phyloP scores from a whole-genome alignment of 441 rosid genomes.

The Erysimum cheiri region DNA sequence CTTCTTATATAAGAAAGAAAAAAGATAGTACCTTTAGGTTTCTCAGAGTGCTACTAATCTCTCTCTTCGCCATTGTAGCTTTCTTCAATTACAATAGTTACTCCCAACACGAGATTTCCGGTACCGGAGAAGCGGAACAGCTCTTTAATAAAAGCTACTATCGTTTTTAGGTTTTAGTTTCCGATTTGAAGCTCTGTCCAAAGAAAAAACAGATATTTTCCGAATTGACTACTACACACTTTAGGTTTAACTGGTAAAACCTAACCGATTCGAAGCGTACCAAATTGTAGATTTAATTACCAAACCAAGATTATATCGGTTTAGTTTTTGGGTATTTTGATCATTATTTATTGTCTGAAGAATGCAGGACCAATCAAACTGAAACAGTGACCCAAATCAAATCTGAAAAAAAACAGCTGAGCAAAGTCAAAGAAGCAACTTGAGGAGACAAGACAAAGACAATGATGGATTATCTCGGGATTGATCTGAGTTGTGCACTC shows the following conservation, averaged over 20 bases:
- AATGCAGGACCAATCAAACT: background rate
- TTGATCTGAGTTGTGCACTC: constrained; percentile 59
- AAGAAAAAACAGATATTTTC: background rate
- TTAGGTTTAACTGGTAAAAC: constrained; percentile 2
- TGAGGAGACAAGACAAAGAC: no score
- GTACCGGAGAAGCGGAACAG: constrained; percentile 24
- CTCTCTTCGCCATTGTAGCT: constrained; percentile 77
- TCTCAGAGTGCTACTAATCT: constrained; percentile 83
- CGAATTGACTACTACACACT: background rate
- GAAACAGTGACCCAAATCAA: background rate
- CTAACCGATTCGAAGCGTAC: constrained; percentile 31
- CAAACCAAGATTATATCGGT: constrained; percentile 29
- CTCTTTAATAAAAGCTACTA: background rate
- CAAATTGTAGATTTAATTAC: background rate
- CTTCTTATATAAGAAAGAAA: background rate
- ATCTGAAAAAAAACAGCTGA: constrained; percentile 5
- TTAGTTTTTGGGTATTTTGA: background rate
- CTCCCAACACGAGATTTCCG: constrained; percentile 16
- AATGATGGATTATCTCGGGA: constrained; percentile 64
- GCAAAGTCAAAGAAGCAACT: constrained; percentile 25
- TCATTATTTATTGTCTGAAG: background rate
- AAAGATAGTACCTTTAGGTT: constrained; percentile 74
- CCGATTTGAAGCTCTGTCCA: constrained; percentile 33
- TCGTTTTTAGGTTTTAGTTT: constrained; percentile 12
- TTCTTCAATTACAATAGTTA: background rate